Evolutionary conservation across 2,329 filamentous ascomycete genomes (phyloP).

Genomic region (Stachybotrys chartarum): DNA sequence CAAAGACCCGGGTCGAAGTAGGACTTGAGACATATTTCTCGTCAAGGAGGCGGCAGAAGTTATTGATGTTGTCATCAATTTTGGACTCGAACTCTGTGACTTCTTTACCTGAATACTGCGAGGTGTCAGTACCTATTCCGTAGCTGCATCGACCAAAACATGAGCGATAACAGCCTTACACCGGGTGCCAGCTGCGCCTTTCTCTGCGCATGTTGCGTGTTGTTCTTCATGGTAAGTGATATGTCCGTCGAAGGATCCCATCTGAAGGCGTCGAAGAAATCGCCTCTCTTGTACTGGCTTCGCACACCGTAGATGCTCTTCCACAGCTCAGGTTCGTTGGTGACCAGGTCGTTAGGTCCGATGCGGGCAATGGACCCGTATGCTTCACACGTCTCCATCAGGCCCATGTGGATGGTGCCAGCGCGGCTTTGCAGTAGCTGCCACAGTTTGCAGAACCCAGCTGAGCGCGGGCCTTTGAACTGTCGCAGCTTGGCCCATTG

Average conservation of each 20-base stretch:
- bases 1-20: slow-evolving; percentile 31
- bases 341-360: slow-evolving; percentile 32
- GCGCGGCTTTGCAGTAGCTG: not conserved
- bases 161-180: slow-evolving; percentile 17
- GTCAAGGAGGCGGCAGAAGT: slow-evolving; percentile 39
- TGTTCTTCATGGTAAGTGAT: not conserved
- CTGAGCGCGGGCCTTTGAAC: not conserved
- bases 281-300: slow-evolving; percentile 23
- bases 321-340: slow-evolving; percentile 29
- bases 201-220: not conserved
- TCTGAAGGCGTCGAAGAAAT: slow-evolving; percentile 11
- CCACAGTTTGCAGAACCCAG: not conserved
- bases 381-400: not conserved
- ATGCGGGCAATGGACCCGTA: slow-evolving; percentile 27
- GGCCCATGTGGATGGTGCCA: not conserved
- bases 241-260: not conserved
- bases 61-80: slow-evolving; percentile 37
- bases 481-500: not conserved
- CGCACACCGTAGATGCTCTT: slow-evolving; percentile 25
- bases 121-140: not conserved
- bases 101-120: not conserved
- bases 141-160: not conserved
- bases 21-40: slow-evolving; percentile 32
- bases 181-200: slow-evolving; percentile 37
- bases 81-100: not conserved